phyloP scores from a whole-genome alignment of 1,284 basidiomycete genomes.

The Marasmius fiardii region DNA sequence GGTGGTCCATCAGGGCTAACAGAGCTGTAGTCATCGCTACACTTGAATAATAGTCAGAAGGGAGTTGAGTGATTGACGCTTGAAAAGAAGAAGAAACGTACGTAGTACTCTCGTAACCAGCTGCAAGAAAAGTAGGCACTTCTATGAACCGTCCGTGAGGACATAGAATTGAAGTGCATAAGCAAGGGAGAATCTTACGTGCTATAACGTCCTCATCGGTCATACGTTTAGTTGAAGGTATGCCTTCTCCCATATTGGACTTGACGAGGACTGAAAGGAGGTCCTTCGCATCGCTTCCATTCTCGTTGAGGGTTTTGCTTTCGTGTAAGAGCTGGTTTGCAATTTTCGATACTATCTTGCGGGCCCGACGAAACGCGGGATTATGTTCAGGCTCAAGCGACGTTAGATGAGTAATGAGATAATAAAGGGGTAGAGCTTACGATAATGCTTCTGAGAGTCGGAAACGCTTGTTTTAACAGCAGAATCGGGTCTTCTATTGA shows the following conservation, averaged over 20 bases:
- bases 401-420: no score
- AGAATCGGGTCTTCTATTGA: no score
- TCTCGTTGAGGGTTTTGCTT: neutral
- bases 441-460: no score
- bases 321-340: neutral
- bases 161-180: conserved; percentile 11
- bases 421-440: no score
- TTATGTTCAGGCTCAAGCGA: no score
- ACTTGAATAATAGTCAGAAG: conserved; percentile 16
- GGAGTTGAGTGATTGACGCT: no score
- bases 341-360: no score
- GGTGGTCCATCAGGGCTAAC: conserved; percentile 54
- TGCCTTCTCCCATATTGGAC: neutral
- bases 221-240: neutral
- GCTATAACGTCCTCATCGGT: neutral
- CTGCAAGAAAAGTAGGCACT: neutral
- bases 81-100: neutral
- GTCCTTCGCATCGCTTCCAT: neutral
- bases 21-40: conserved; percentile 59
- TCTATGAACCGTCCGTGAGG: neutral
- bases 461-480: no score
- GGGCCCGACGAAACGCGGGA: no score
- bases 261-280: neutral
- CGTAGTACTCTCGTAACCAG: neutral
- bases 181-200: neutral